Base-by-base conservation (phyloP, 1,139 yeast species). In the Debaryomyces fabryi region DNA sequence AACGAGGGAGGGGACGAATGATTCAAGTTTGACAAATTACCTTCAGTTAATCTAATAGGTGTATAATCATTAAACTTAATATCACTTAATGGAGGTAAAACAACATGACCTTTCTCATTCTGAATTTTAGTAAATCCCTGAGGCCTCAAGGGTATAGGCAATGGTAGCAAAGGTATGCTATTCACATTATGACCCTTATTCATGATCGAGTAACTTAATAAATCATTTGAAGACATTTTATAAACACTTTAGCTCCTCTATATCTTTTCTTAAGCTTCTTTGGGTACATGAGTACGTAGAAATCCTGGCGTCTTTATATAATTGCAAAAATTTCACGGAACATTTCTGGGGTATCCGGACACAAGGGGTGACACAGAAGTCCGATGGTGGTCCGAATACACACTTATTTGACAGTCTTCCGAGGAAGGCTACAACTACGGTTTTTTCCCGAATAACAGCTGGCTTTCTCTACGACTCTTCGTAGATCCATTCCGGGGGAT, bases 191-290 rank as follows among this genome's bases (percentile, higher is more conserved):
- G 50, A 20, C 62, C 62, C 30, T 55, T 52, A 51, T 65, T 62
- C 73, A 69, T 69, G 36, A 71, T 69, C 20, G 74, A 69, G 50
- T 71, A 70, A 47, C 67, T 56, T 55, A 69, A 60, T 53, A 71
- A 63, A 51, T 65, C 70, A 57, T 65, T 65, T 18, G 69, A 63
- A 39, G 63, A 54, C 62, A 64, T 64, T 7, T 18, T 42, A 25
- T 24, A 33, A 36, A n/a, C n/a, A 38, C 21, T 35, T 18, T 18
- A 34, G 37, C 10, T 18, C 12, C n/a, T 21, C 20, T 18, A 38
- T 16, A 25, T 27, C 30, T 12, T 27, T 27, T 27, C n/a, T 27
- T n/a, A n/a, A n/a, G n/a, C n/a, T n/a, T n/a, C n/a, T n/a, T n/a
- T n/a, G n/a, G n/a, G n/a, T n/a, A n/a, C n/a, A n/a, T n/a, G n/a